phyloP scores from a whole-genome alignment of 2,329 filamentous ascomycete genomes.

The Penicillium sp. region DNA sequence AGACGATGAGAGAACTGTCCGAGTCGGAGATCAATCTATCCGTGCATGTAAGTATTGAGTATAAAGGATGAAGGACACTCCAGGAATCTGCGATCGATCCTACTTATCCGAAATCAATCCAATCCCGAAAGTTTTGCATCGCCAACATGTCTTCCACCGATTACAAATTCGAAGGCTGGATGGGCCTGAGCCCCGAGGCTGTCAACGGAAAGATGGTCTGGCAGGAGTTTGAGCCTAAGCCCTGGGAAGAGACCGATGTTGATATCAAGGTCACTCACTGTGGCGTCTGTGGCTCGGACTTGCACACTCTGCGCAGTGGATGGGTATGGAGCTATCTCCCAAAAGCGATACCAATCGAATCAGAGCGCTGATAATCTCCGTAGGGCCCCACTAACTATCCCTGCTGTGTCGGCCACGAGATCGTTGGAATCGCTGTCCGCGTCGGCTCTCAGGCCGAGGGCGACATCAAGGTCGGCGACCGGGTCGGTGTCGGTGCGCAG shows the following conservation, averaged over 20 bases:
- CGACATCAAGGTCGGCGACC: conserved; percentile 36
- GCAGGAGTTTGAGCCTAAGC: conserved; percentile 60
- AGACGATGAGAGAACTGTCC: not conserved
- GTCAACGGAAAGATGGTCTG: conserved; percentile 55
- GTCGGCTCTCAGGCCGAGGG: conserved; percentile 50
- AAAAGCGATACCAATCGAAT: not conserved
- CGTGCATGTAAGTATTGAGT: not conserved
- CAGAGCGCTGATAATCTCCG: not conserved
- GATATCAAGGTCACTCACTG: conserved; percentile 65
- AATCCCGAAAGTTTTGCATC: not conserved
- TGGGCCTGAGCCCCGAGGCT: conserved; percentile 50
- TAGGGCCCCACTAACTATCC: conserved; percentile 39
- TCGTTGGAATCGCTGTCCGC: conserved; percentile 59
- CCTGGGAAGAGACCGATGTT: conserved; percentile 63
- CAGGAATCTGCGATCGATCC: not conserved
- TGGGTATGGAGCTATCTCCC: conserved; percentile 28
- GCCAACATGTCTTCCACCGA: conserved; percentile 33
- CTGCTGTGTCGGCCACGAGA: conserved; percentile 63
- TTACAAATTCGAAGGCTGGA: conserved; percentile 58
- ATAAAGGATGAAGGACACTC: conserved; percentile 3
- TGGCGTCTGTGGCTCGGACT: conserved; percentile 63
- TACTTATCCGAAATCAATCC: not conserved
- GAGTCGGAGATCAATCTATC: not conserved
- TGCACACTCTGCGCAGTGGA: conserved; percentile 57
- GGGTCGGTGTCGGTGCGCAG: conserved; percentile 60